Evolutionary conservation across 139 green algal genomes (phyloP), one percentile per base, ranked within the genome.

Genomic region (Chlamydomonas sp.): DNA sequence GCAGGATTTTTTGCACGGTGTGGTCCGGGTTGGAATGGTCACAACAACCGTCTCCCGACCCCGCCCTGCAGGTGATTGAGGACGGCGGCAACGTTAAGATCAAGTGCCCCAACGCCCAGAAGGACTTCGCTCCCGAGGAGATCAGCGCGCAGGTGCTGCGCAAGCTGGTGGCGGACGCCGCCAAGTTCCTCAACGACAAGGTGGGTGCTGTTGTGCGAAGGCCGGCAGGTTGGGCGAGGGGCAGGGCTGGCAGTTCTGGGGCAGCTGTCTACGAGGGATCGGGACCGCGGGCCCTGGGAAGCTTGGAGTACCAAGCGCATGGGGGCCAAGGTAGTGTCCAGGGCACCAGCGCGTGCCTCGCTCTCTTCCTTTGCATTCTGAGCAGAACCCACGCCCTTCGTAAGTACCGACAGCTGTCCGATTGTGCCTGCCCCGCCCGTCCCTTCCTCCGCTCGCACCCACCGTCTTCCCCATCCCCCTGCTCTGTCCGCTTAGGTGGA

Each of bases 121-220:
- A 99, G 96, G 94, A 99, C 86, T 99, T 99, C 93, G 95, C 98
- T 0, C 93, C 98, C 10, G 98, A 99, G 94, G 98, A 99, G 95
- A 99, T 99, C 89, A 98, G 94, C 58, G 97, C 98, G 0, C 95
- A 99, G 90, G 97, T 99, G 63, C 94, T 99, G 79, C 95, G 91
- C 83, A 99, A 99, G 93, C 95, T 98, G 94, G 94, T 94, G 49
- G 94, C 95, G 60, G 97, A 97, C 77, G 96, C 96, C 31, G 94
- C 96, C 79, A 97, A 96, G 85, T 98, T 96, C 92, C 91, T 98
- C 31, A 96, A 96, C 72, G 96, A 96, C 91, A 93, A 90, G 73
- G 84, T 88, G 9, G 12, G 67, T 64, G 57, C 49, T 49, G 49
- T 3, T 15, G 12, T 15, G 15, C 12, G 6, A 15, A 3, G 66